Percentiles rank a stretch among this genome's conserved stretches.
phyloP scores from a whole-genome alignment of 2,329 filamentous ascomycete genomes.

The Alternaria solani region DNA sequence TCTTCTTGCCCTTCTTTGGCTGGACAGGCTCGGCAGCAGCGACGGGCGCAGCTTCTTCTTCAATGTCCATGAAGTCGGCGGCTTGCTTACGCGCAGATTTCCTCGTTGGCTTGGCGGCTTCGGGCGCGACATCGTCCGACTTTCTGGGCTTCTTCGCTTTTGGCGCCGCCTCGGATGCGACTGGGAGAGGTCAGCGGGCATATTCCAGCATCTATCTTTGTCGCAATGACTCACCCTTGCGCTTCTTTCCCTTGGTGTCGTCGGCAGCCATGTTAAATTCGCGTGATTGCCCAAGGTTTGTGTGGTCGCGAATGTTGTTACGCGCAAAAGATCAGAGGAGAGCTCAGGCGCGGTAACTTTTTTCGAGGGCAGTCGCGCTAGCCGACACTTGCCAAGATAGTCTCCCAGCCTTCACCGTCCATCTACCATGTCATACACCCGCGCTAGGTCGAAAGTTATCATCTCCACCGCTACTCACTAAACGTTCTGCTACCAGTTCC shows the following conservation, averaged over 20 bases:
- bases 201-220: not conserved
- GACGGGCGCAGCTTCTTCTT: conserved; percentile 33
- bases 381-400: conserved; percentile 27
- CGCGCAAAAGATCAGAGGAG: conserved; percentile 42
- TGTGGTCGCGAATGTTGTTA: conserved; percentile 19
- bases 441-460: not conserved
- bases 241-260: conserved; percentile 62
- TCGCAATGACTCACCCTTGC: conserved; percentile 56
- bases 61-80: conserved; percentile 45
- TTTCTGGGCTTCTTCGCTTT: conserved; percentile 53
- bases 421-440: not conserved
- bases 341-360: conserved; percentile 42
- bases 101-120: conserved; percentile 29
- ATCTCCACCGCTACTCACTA: not conserved
- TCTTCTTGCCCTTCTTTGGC: conserved; percentile 51
- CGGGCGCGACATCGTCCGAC: conserved; percentile 37
- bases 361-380: conserved; percentile 38
- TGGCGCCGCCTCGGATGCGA: conserved; percentile 44
- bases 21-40: conserved; percentile 22
- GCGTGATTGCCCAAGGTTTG: conserved; percentile 21
- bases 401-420: conserved; percentile 5
- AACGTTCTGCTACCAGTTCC: not conserved
- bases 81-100: conserved; percentile 49
- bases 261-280: conserved; percentile 61
- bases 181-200: conserved; percentile 32